These are phyloP conservation scores for Ceratonia siliqua DNA, from an alignment of 306 rosid species.

Conservation along the genomic window DNA sequence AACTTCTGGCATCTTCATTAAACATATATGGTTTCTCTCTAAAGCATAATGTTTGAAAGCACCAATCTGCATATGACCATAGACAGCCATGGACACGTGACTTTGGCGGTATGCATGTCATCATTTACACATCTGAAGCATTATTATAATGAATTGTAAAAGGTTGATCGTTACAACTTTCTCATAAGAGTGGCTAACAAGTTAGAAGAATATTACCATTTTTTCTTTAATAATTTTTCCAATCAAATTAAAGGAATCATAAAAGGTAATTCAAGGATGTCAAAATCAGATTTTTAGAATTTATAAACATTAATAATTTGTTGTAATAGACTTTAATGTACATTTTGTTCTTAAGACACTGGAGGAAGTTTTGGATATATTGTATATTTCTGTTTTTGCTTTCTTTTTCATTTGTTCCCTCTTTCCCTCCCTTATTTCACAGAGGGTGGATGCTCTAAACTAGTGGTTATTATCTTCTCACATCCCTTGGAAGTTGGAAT, in stretches of 20 bases:
- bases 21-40: background rate
- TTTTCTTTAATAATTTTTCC: constrained; percentile 6
- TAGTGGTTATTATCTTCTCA: background rate
- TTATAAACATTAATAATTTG: background rate
- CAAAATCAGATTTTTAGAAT: background rate
- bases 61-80: background rate
- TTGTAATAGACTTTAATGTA: background rate
- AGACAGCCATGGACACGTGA: background rate
- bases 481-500: background rate
- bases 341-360: background rate
- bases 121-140: background rate
- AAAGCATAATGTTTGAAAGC: background rate
- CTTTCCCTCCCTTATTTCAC: background rate
- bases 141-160: background rate
- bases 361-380: background rate
- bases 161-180: background rate
- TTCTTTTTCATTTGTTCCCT: background rate
- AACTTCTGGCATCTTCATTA: background rate
- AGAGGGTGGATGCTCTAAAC: background rate
- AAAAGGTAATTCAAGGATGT: background rate
- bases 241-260: background rate
- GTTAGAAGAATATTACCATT: background rate
- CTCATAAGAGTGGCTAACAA: background rate
- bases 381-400: background rate
- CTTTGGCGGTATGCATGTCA: background rate